Conservation (phyloP, 2,329 filamentous ascomycete genomes). For the Lojkania enalia region DNA sequence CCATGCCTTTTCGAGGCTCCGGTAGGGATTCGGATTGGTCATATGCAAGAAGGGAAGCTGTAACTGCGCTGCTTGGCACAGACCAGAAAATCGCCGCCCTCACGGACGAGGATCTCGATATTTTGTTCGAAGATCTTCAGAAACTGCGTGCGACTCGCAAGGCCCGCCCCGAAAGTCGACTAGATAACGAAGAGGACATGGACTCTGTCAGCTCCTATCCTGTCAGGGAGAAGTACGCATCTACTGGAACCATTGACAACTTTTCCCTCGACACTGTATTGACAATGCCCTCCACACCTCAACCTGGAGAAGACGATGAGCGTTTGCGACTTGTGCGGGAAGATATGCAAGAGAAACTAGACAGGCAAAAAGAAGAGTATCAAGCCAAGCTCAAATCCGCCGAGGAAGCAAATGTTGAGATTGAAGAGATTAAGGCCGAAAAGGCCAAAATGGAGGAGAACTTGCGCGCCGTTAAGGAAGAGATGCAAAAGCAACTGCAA, state of each 20-base stretch:
- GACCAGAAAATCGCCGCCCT: conserved; percentile 90
- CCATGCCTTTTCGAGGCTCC: conserved; percentile 65
- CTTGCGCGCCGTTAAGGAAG: conserved; percentile 75
- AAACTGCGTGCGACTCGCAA: conserved; percentile 83
- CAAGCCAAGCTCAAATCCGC: conserved; percentile 75
- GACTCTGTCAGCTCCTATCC: conserved; percentile 89
- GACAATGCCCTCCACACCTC: conserved; percentile 92
- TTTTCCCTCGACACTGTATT: conserved; percentile 93
- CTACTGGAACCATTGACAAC: conserved; percentile 91
- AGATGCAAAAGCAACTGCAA: conserved; percentile 85
- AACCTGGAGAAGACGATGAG: conserved; percentile 76
- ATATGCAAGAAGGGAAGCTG: conserved; percentile 89
- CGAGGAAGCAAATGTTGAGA: conserved; percentile 74
- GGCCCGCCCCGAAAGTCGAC: conserved; percentile 59
- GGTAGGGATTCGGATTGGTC: conserved; percentile 92
- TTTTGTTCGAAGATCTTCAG: conserved; percentile 91
- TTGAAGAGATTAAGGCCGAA: conserved; percentile 81
- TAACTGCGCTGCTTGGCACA: conserved; percentile 81
- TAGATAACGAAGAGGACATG: conserved; percentile 76
- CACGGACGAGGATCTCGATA: conserved; percentile 91
- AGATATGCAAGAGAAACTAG: conserved; percentile 80
- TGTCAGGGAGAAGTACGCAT: conserved; percentile 91
- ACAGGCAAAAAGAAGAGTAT: conserved; percentile 82
- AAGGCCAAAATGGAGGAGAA: conserved; percentile 84
- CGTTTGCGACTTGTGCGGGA: conserved; percentile 74